Base-by-base conservation (phyloP, 148 eudicot species). In the Polygonum maritimum region DNA sequence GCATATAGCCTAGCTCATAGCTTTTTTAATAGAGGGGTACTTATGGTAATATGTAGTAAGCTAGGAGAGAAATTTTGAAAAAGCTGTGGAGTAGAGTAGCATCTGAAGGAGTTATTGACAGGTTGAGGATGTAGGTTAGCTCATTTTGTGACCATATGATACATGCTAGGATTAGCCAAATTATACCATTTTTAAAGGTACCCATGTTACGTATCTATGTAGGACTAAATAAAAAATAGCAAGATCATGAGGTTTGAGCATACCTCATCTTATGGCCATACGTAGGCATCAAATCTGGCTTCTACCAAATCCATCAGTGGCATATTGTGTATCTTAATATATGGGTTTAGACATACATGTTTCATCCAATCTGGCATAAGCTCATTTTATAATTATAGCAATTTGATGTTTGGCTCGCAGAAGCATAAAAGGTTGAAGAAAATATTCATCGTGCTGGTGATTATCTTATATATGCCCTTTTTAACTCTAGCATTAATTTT, bases 381-480 rank as follows among this genome's bases (percentile, higher is more conserved):
- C 63, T 33, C 2, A 62, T 3, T 62, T 62, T 62, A 13, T 75
- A 33, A 38, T 9, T 40, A 2, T 21, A 8, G 31, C 19, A 26
- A 45, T 36, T 74, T 71, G 44, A 40, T 35, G 76, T 62, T 81
- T 55, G 54, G 44, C 54, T 78, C 82, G 88, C 94, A 95, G 99
- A 89, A 85, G 78, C 92, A 90, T 84, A 89, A 86, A 76, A 83
- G 93, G 76, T 84, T 87, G 75, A 95, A 95, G 88, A 95, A 91
- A 74, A 87, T 92, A 77, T 95, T 95, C 49, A 75, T 95, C 13
- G 90, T 92, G 86, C 97, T 95, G 99, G 99, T 95, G 71, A 67
- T 67, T 75, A 18, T 74, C 72, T 63, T 75, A 18, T 74, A 69
- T 63, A 36, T 60, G 55, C 14, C 48, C 15, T 44, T 65, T 35